A percentile compares a stretch with the other conserved stretches of the same genome.
phyloP scores from a whole-genome alignment of 176 grass and related monocot species.

The Poa pratensis region DNA sequence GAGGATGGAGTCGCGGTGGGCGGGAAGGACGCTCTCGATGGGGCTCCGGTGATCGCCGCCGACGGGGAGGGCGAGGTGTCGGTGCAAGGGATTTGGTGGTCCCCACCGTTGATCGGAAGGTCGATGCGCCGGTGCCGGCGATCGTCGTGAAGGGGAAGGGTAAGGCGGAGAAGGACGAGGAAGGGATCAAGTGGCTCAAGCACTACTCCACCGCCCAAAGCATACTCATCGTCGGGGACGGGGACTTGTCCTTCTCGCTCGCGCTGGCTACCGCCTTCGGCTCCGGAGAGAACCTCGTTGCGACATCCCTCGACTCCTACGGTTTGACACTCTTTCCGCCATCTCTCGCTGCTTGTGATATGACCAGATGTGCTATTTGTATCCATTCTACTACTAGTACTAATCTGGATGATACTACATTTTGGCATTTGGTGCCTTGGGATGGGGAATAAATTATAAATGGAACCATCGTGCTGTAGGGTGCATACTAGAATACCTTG shows the following conservation, averaged over 20 bases:
- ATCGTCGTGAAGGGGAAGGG: background rate
- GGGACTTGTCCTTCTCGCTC: constrained; percentile 64
- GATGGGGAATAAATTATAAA: background rate
- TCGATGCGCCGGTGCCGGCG: too few species aligned
- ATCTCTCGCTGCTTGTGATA: background rate
- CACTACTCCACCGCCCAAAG: constrained; percentile 50
- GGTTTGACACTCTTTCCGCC: constrained; percentile 26
- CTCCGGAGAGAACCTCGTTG: constrained; percentile 62
- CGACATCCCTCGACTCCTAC: constrained; percentile 56
- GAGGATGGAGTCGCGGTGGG: too few species aligned
- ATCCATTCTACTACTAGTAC: background rate
- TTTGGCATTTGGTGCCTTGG: background rate
- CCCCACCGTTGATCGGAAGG: background rate
- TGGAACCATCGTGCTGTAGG: background rate
- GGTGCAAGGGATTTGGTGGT: background rate
- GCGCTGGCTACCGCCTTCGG: constrained; percentile 58
- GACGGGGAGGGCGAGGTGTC: background rate
- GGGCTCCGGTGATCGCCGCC: background rate
- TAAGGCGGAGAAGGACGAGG: background rate
- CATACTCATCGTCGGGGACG: constrained; percentile 64
- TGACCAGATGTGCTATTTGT: background rate
- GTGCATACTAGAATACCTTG: background rate
- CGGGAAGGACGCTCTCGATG: background rate
- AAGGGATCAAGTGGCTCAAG: constrained; percentile 47
- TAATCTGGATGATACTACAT: background rate